Evolutionary conservation across 371 early-diverging fungal genomes (phyloP), one percentile per base, ranked within the genome.

Genomic region (Umbelopsis sp.): DNA sequence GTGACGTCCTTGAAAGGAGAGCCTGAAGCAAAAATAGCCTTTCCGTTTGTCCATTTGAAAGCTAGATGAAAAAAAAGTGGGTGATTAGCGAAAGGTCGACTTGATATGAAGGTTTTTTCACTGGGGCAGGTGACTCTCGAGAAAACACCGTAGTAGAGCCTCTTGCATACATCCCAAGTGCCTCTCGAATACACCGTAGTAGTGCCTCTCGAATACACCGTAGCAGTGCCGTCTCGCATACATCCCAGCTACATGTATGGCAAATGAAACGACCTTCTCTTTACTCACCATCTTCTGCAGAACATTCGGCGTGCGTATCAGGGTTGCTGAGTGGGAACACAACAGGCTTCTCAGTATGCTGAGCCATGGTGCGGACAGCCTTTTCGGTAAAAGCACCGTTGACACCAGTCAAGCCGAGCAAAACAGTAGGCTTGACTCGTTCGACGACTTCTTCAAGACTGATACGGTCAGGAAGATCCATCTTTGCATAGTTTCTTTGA

Each of bases 281-380:
- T 7, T 48, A 48, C 48, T 48, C 16, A 48, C 48, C 48, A 20
- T 87, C 72, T 74, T 86, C 87, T 44, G 86, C 86, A 8, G 88
- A 85, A 69, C 90, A 90, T 72, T 90, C 90, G 10, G 88, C 86
- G 67, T 82, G 86, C 16, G 78, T 85, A 50, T 86, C 87, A 45
- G 90, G 90, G 63, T 90, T 90, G 45, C 85, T 84, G 24, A 90
- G 77, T 20, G 90, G 89, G 75, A 90, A 89, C 7, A 90, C 78
- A 10, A 86, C 77, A 10, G 90, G 90, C 35, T 81, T 80, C 50
- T 87, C 85, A 22, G 84, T 80, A 57, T 86, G 73, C 8, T 79
- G 77, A 9, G 89, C 85, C 89, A 90, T 89, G 24, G 77, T 76
- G 29, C 84, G 77, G 48, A 83, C 74, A n/a, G 86, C 85, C 50